Evolutionary conservation across 768 basidiomycete genomes (phyloP).

Genomic region (Boletus vermiculosoides): DNA sequence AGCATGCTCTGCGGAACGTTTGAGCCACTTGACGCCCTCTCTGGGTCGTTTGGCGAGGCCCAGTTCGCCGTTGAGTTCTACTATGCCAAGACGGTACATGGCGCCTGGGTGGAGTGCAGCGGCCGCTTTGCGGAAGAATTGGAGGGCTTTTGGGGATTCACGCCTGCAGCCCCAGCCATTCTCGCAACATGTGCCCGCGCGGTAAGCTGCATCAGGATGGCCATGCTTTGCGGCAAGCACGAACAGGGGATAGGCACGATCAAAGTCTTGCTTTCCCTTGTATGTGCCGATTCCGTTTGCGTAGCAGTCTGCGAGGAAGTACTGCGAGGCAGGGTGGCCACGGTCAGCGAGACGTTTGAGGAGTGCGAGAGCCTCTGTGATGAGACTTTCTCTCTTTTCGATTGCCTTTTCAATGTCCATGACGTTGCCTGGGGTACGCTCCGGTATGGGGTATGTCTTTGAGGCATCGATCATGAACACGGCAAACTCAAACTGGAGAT

Average conservation of each 20-base stretch:
- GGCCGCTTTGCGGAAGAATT: constrained; percentile 92
- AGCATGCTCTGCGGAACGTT: constrained; percentile 91
- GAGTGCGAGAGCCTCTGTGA: constrained; percentile 82
- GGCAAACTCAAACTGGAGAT: constrained; percentile 96
- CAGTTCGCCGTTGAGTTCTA: constrained; percentile 94
- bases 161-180: constrained; percentile 98
- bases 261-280: constrained; percentile 92
- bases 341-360: constrained; percentile 91
- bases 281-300: constrained; percentile 96
- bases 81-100: constrained; percentile 94
- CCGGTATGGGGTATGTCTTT: constrained; percentile 81
- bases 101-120: constrained; percentile 91
- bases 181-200: constrained; percentile 96
- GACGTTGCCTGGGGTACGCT: constrained; percentile 65
- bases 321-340: constrained; percentile 92
- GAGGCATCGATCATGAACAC: constrained; percentile 99
- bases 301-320: constrained; percentile 97
- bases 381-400: constrained; percentile 82
- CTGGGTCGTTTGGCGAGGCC: constrained; percentile 82
- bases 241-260: constrained; percentile 94
- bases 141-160: constrained; percentile 87
- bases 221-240: constrained; percentile 96
- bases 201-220: constrained; percentile 92
- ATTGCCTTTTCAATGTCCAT: constrained; percentile 78
- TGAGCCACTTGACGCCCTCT: constrained; percentile 99